phyloP scores from a whole-genome alignment of 352 stramenopile species.

The Phytophthora fragariae region DNA sequence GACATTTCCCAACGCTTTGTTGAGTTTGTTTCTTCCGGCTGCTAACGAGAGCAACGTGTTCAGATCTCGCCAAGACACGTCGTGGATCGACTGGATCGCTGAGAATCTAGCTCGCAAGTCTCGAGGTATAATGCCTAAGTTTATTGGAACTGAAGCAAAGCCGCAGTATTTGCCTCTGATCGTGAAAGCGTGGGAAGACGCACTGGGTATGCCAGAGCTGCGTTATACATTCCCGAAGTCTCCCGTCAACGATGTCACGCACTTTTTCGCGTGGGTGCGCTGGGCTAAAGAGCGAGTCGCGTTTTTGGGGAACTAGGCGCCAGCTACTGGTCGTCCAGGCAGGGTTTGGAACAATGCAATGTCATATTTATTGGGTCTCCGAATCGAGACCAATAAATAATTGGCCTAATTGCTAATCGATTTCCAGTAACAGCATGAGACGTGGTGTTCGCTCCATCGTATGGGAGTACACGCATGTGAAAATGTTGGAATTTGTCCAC shows the following conservation, averaged over 20 bases:
- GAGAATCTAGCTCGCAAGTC: slow-evolving; percentile 64
- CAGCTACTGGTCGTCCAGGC: slow-evolving; percentile 47
- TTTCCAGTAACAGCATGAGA: no score
- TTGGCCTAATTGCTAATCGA: no score
- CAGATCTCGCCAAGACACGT: slow-evolving; percentile 48
- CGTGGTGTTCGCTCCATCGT: no score
- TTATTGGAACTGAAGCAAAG: slow-evolving; percentile 14
- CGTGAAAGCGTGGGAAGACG: slow-evolving; percentile 62
- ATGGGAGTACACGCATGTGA: no score
- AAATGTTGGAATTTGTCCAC: no score
- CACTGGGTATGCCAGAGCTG: slow-evolving; percentile 49
- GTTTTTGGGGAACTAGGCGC: slow-evolving; percentile 50
- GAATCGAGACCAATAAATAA: no score
- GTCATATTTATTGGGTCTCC: no score
- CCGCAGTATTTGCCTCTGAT: slow-evolving; percentile 59
- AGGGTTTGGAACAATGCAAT: no score
- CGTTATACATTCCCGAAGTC: slow-evolving; percentile 68
- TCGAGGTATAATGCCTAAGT: slow-evolving; percentile 40
- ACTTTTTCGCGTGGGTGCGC: slow-evolving; percentile 78
- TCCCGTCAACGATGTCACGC: slow-evolving; percentile 51
- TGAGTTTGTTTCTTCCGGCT: slow-evolving; percentile 56
- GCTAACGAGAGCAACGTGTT: slow-evolving; percentile 60
- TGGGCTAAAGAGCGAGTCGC: slow-evolving; percentile 75
- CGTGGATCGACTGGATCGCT: slow-evolving; percentile 63
- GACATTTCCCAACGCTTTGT: slow-evolving; percentile 60